Percentiles rank a stretch among this genome's conserved stretches.
Conservation (phyloP, 2,329 filamentous ascomycete species). For the Aspergillus sp. region DNA sequence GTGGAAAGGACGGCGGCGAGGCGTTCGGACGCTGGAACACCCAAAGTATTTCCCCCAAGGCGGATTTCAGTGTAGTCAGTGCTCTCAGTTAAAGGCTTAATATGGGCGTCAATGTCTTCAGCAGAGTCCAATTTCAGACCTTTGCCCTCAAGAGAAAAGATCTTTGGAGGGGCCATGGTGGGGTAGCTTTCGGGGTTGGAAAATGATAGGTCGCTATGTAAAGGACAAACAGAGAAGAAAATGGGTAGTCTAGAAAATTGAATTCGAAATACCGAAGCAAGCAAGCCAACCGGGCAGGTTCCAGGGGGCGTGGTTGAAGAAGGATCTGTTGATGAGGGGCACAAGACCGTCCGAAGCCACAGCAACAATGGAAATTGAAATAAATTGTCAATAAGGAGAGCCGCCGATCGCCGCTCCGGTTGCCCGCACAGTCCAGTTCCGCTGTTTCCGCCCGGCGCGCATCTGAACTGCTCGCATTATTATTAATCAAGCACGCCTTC, state of each 20-base stretch:
- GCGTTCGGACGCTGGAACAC: slow-evolving; percentile 80
- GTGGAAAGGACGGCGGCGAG: slow-evolving; percentile 80
- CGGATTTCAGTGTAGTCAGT: slow-evolving; percentile 74
- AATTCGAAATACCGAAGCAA: not conserved
- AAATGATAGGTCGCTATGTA: slow-evolving; percentile 5
- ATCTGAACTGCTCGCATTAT: slow-evolving; percentile 6
- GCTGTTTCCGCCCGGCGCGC: slow-evolving; percentile 15
- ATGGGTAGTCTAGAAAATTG: not conserved
- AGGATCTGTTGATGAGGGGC: not conserved
- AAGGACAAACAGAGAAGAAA: slow-evolving; percentile 2
- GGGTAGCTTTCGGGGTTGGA: slow-evolving; percentile 30
- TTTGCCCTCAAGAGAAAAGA: slow-evolving; percentile 87
- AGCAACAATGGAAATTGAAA: slow-evolving; percentile 5
- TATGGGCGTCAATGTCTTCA: slow-evolving; percentile 80
- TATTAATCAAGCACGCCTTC: slow-evolving; percentile 23
- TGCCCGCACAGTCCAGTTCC: slow-evolving; percentile 17
- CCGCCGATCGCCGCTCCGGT: slow-evolving; percentile 21
- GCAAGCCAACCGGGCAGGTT: not conserved
- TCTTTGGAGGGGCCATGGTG: slow-evolving; percentile 56
- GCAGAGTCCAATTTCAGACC: slow-evolving; percentile 89
- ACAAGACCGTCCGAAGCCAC: not conserved
- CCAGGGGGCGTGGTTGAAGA: slow-evolving; percentile 1
- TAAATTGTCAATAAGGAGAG: slow-evolving; percentile 13
- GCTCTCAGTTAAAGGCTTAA: slow-evolving; percentile 70
- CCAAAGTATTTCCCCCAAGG: slow-evolving; percentile 88